Percentiles rank a stretch among this genome's conserved stretches.
phyloP scores from a whole-genome alignment of 371 early-diverging fungal species.

The Syncephalastrum contaminatum region DNA sequence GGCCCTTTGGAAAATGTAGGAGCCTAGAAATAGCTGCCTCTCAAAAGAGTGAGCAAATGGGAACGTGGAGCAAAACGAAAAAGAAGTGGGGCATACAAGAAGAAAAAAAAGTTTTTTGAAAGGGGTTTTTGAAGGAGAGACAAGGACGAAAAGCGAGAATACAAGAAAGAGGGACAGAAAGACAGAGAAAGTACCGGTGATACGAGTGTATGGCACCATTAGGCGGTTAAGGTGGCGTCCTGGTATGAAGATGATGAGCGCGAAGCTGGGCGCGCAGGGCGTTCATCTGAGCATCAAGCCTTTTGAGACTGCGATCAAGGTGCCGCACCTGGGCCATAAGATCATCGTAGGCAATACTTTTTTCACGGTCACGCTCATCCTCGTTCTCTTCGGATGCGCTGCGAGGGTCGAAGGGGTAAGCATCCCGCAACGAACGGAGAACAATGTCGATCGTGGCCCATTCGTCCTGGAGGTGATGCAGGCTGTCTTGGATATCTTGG shows the following conservation, averaged over 20 bases:
- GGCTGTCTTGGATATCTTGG: slow-evolving; percentile 11
- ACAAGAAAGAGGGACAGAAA: not conserved
- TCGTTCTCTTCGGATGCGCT: slow-evolving; percentile 21
- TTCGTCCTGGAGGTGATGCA: slow-evolving; percentile 20
- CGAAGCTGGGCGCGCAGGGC: slow-evolving; percentile 6
- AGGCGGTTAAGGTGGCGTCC: too few species aligned
- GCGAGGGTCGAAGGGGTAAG: slow-evolving; percentile 12
- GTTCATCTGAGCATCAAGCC: slow-evolving; percentile 19
- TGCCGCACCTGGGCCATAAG: slow-evolving; percentile 29
- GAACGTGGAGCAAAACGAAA: too few species aligned
- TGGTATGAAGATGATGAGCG: not conserved
- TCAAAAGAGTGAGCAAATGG: too few species aligned
- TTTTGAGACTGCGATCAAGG: slow-evolving; percentile 23
- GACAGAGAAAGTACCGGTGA: not conserved
- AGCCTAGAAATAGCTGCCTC: too few species aligned
- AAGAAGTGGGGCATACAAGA: not conserved
- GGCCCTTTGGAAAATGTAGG: too few species aligned
- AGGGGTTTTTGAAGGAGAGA: not conserved
- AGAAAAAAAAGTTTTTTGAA: not conserved
- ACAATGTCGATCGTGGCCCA: slow-evolving; percentile 23
- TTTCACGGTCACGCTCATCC: slow-evolving; percentile 28
- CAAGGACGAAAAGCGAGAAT: not conserved
- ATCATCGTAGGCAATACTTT: slow-evolving; percentile 31
- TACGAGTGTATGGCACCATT: not conserved
- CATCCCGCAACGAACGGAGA: slow-evolving; percentile 15